Percentiles rank a stretch among this genome's conserved stretches.
Evolutionary conservation across 164 flowering plant genomes (phyloP).

Genomic region (Annona cherimola): DNA sequence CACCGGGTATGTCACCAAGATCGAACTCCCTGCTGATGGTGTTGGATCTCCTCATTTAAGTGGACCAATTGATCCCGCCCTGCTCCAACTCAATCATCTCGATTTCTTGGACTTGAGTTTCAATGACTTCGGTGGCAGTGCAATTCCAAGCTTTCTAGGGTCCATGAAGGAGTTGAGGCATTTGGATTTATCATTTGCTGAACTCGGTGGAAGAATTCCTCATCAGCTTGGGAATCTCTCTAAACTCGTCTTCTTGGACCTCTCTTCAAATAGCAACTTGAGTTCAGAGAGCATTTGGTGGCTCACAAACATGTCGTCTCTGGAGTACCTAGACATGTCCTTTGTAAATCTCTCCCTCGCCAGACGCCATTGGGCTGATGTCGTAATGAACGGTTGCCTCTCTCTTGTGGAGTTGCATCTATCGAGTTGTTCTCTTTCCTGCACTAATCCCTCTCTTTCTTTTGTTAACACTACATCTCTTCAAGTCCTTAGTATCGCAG

Average conservation of each 20-base stretch:
- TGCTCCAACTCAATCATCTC: not conserved
- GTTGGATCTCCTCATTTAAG: no score
- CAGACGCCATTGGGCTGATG: slow-evolving; percentile 9
- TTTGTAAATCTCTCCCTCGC: not conserved
- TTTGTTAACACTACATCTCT: slow-evolving; percentile 17
- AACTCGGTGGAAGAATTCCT: not conserved
- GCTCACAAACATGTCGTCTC: no score
- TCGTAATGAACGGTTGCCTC: slow-evolving; percentile 8
- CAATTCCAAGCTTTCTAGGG: slow-evolving; percentile 5
- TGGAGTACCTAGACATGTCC: not conserved
- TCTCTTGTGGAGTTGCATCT: slow-evolving; percentile 8
- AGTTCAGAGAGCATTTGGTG: no score
- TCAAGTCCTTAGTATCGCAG: slow-evolving; percentile 7
- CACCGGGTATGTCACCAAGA: no score
- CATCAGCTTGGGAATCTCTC: slow-evolving; percentile 8
- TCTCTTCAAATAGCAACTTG: not conserved
- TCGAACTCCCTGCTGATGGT: no score
- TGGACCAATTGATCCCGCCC: not conserved
- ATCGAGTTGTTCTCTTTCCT: not conserved
- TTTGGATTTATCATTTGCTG: not conserved
- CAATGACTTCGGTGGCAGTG: not conserved
- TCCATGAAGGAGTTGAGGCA: not conserved
- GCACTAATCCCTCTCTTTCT: not conserved
- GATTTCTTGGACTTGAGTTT: slow-evolving; percentile 1
- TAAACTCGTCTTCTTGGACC: not conserved